Base-by-base conservation (phyloP, 1,284 basidiomycete species). In the Baeospora myosura region DNA sequence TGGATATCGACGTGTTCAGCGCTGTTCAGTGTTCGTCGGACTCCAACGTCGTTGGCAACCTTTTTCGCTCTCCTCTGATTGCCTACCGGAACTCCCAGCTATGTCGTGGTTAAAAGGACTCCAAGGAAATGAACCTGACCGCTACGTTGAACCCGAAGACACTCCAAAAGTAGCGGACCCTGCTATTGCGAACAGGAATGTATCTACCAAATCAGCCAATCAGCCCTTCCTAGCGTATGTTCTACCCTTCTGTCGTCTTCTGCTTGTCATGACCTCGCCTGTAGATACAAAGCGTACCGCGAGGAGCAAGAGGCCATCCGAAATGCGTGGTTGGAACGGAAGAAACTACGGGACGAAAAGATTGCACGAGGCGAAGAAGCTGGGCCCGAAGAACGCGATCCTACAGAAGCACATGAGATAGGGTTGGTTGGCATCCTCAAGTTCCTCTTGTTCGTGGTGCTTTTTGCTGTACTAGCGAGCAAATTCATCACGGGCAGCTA, bases 191-290 rank as follows among this genome's bases (percentile, higher is more conserved):
- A 67, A 69, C 45, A 71, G 81, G 51, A 73, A 77, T 72, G 85
- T 90, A 31, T 74, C 79, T 26, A 76, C 75, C 48, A 91, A 89
- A 63, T 60, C 74, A 42, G 84, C 88, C 25, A 91, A 91, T 63
- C 69, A 73, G 48, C 88, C 88, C 16, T 91, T 88, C 61, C 72
- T 90, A 38, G 77, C 77, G 81, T 89, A 65, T 51, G 84, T 76
- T 22, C 25, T 22, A 36, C 25, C n/a, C 16, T 29, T 37, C 30
- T 39, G 23, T 38, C 39, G 32, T 26, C 26, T 32, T 49, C 38
- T 20, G 28, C 36, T 42, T 21, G 20, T 43, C 40, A 26, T 24
- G 31, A 44, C 53, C 38, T 34, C 11, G 37, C 43, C 45, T 40
- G 37, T 43, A 88, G 86, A 10, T 78, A 88, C 60, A 74, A 74